Evolutionary conservation across 352 stramenopile species (phyloP), one percentile per base, ranked within the genome.

Genomic region (Blastocystis sp.): DNA sequence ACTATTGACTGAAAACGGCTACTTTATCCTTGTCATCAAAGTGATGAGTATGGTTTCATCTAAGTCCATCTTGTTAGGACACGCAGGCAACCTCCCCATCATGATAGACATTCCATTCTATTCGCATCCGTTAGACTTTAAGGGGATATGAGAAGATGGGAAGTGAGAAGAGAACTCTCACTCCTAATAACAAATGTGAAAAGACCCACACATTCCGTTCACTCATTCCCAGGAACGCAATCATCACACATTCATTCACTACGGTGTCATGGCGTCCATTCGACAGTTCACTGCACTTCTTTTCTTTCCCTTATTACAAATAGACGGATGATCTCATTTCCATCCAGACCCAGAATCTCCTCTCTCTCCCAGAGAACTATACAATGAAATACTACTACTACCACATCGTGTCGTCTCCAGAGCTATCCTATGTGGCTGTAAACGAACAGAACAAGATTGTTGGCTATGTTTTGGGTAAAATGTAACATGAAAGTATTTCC

Each of bases 321-420:
- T 59, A 95, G 92, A 91, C 92, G 51, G 88, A 93, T 76, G 96
- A 99, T 90, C 90, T 99, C 64, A 87, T 98, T 46, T 91, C 97
- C 88, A 98, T 99, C 92, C 96, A 99, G 89, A 97, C 95, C 67
- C 95, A 94, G 65, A 99, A 99, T 90, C 90, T 99, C 36, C 98
- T 95, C 94, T 99, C 96, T 90, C 91, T 99, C 63, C 97, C 97
- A 0, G 97, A 99, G 89, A 99, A 99, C 90, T 99, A 99, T 89
- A 94, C 97, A 48, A 97, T 98, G 92, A 97, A 98, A 89, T 99
- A 99, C 90, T 99, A 99, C 89, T 97, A 98, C 87, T 99, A 99
- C 92, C 96, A 99, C 89, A 93, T 98, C 87, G 92, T 98, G 76
- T 94, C 94, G 78, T 99, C 96, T 96, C 97, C 97, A 48, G 95